Evolutionary conservation across 2,329 filamentous ascomycete genomes (phyloP).

Genomic region (Monosporascus sp.): DNA sequence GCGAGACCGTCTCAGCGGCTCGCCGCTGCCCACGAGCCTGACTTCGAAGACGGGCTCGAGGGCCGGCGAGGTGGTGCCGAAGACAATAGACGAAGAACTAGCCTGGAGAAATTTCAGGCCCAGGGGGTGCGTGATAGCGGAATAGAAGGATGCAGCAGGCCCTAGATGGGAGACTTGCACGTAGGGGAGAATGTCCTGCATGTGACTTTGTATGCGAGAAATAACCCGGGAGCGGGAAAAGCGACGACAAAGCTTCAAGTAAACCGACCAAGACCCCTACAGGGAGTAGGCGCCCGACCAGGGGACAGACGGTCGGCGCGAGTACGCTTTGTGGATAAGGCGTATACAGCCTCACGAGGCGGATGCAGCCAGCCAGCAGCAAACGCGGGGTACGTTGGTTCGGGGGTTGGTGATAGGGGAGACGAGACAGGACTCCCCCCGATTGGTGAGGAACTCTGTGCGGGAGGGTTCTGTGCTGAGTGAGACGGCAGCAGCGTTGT

Average conservation of each 20-base stretch:
- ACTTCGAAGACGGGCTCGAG: slow-evolving; percentile 40
- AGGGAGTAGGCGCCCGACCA: background rate
- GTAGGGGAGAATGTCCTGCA: slow-evolving; percentile 40
- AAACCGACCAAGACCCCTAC: no score
- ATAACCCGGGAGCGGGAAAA: no score
- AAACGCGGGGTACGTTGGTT: slow-evolving; percentile 5
- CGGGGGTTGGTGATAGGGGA: background rate
- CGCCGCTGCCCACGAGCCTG: slow-evolving; percentile 29
- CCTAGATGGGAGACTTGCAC: slow-evolving; percentile 71
- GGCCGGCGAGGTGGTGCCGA: slow-evolving; percentile 30
- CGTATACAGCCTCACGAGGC: slow-evolving; percentile 14
- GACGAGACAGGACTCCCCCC: no score
- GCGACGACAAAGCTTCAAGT: no score
- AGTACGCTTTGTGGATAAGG: slow-evolving; percentile 1
- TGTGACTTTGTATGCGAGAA: slow-evolving; percentile 2
- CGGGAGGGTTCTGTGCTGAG: background rate
- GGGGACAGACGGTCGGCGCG: background rate
- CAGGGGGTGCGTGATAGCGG: slow-evolving; percentile 71
- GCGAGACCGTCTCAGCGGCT: slow-evolving; percentile 37
- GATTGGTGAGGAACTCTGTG: background rate
- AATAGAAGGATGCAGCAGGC: slow-evolving; percentile 77
- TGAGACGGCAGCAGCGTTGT: background rate
- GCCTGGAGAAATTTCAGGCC: slow-evolving; percentile 63
- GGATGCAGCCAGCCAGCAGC: slow-evolving; percentile 15
- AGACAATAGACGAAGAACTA: slow-evolving; percentile 35